Base-by-base conservation (phyloP, 805 yeast genomes). In the Pichia paraexigua region DNA sequence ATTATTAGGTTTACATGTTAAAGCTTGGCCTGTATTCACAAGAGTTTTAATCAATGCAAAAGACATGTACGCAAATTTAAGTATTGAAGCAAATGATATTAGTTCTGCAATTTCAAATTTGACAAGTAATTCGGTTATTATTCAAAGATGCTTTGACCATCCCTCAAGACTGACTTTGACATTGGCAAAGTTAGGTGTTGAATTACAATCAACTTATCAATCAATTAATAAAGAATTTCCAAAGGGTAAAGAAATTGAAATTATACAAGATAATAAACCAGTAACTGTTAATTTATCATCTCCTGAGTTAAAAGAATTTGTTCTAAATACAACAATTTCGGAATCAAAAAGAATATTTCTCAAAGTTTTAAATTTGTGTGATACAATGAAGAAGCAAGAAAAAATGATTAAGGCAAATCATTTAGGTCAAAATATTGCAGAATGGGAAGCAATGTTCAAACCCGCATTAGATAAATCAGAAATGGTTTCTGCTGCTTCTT, bases 11-110 rank as follows among this genome's bases (percentile, higher is more conserved):
- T 49, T 60, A 10, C 57, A 55, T 35, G 56, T 58, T 6, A 58
- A 55, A n/a, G 67, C 61, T 1, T 64, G 68, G 68, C 66, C 67
- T 7, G 52, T 49, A 2, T 64, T 63, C 43, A 46, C 62, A 6
- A 56, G 58, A 40, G 57, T 55, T 21, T 52, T 64, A 24, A 53
- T 61, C 3, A 53, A 58, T 27, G 62, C 65, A 2, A 55, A 63
- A 39, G 65, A 63, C 47, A 37, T 55, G 13, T 60, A 60, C 35
- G 58, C 66, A 11, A 61, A 63, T 43, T 41, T 63, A 13, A 54
- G 63, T 43, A 53, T 63, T n/a, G 56, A 60, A 39, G 55, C 57
- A 22, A 63, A 60, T 18, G 61, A 56, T 42, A 49, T 57, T 17
- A 45, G 54, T 15, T 58, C 58, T n/a, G 60, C 66, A 8, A 53